Evolutionary conservation across 1,139 yeast genomes (phyloP), one percentile per base, ranked within the genome.

Genomic region (Saccharomyces hybrid): DNA sequence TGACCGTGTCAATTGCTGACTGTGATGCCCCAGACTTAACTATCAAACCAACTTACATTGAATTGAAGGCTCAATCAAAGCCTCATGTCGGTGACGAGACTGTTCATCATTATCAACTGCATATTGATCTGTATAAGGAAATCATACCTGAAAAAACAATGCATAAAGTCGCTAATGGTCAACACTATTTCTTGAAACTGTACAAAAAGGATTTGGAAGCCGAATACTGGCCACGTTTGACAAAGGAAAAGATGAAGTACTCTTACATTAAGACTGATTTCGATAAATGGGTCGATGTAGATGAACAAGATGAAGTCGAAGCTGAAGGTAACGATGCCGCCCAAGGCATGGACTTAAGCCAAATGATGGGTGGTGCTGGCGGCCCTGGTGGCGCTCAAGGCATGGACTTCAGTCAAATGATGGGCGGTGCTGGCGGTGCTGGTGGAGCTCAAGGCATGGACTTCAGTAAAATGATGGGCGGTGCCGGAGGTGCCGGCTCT

Each of bases 221-320:
- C 57, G 97, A 90, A 68, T 91, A 76, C 77, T 95, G 98, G 99
- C 98, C 91, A 69, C 82, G 95, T 72, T 79, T 87, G 71, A 86
- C 86, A 60, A 88, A 84, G 75, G 88, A 81, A 66, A 87, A 83
- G 75, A 77, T 78, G 64, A 86, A 80, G 69, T 79, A 77, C 61
- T 86, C 81, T 63, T 88, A 81, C 72, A 82, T 93, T 70, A 87
- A 88, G 77, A 93, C 99, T 14, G 99, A 93, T 70, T 93, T 93
- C 68, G 97, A 91, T 75, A 88, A 85, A 73, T 93, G 99, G 99
- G 95, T 86, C 49, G 96, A 89, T 69, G 96, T 89, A 75, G 97
- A 90, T 67, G 96, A 89, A 73, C 96, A 88, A 73, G 89, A 87
- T 49, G 88, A 80, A 62, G 71, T 69, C 47, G 74, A 73, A 7